Conservation (phyloP, 2,329 filamentous ascomycete genomes). For the Cryphonectria carpinicola region DNA sequence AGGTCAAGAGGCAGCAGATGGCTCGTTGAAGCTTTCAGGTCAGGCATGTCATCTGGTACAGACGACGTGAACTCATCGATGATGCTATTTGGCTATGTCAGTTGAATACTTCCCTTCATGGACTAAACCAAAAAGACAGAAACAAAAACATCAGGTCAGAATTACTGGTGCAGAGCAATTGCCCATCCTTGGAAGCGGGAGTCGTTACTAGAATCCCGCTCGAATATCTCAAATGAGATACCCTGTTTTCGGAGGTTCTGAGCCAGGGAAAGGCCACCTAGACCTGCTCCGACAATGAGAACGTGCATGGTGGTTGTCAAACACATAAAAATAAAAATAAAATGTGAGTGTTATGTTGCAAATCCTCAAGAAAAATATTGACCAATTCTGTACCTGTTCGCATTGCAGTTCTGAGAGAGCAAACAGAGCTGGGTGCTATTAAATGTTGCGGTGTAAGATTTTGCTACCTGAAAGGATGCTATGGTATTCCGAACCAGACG, state of each 20-base stretch:
- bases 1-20: conserved; percentile 26
- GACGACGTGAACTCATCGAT: conserved; percentile 25
- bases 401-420: not conserved
- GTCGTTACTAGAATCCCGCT: conserved; percentile 25
- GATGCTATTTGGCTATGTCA: conserved; percentile 23
- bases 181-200: conserved; percentile 31
- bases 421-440: not conserved
- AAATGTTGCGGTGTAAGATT: not conserved
- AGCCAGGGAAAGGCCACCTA: conserved; percentile 31
- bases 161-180: conserved; percentile 31
- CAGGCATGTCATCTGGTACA: conserved; percentile 30
- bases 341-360: not conserved
- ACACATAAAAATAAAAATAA: not conserved
- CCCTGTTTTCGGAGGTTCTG: conserved; percentile 31
- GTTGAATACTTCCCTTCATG: not conserved
- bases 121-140: too few relatives aligned
- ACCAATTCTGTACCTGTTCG: not conserved
- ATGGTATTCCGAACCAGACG: not conserved
- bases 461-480: not conserved
- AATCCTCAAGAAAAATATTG: not conserved
- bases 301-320: conserved; percentile 14
- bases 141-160: conserved; percentile 6
- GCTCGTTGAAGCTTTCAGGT: conserved; percentile 28
- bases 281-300: conserved; percentile 30
- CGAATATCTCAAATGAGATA: conserved; percentile 31